Evolutionary conservation across 441 rosid species (phyloP).

Genomic region (Bruguiera hainesii): DNA sequence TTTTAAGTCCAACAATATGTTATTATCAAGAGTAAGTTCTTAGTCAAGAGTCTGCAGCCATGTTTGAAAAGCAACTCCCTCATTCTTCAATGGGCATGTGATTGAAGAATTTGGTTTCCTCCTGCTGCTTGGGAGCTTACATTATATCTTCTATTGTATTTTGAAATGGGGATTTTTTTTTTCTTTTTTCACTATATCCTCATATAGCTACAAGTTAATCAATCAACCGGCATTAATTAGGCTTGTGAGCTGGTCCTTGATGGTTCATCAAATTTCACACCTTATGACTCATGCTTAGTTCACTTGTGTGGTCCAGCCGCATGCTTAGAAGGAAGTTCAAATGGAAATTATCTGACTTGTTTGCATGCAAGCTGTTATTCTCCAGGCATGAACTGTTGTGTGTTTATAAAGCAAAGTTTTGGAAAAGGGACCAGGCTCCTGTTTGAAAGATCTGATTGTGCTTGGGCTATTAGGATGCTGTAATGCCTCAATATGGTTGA

Average conservation of each 20-base stretch:
- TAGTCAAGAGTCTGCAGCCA: too few species aligned
- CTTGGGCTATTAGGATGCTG: constrained; percentile 2
- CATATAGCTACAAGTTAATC: background rate
- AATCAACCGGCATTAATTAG: background rate
- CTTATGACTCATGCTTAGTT: background rate
- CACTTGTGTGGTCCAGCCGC: background rate
- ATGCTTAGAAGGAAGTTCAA: background rate
- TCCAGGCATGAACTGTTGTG: background rate
- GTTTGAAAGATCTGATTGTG: background rate
- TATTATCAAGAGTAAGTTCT: background rate
- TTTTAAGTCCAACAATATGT: background rate
- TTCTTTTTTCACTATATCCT: background rate
- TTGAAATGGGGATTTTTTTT: background rate
- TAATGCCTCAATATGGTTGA: background rate
- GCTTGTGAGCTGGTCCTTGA: background rate
- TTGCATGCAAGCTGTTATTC: background rate
- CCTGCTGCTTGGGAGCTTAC: background rate
- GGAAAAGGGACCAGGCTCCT: background rate
- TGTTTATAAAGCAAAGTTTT: background rate
- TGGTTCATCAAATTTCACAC: background rate
- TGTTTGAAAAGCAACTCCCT: background rate
- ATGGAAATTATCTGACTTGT: background rate
- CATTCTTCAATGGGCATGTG: background rate
- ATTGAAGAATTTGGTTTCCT: background rate
- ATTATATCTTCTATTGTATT: background rate